These are phyloP conservation scores for Metschnikowia henanensis DNA, from an alignment of 805 yeast species.

Conservation along the genomic window DNA sequence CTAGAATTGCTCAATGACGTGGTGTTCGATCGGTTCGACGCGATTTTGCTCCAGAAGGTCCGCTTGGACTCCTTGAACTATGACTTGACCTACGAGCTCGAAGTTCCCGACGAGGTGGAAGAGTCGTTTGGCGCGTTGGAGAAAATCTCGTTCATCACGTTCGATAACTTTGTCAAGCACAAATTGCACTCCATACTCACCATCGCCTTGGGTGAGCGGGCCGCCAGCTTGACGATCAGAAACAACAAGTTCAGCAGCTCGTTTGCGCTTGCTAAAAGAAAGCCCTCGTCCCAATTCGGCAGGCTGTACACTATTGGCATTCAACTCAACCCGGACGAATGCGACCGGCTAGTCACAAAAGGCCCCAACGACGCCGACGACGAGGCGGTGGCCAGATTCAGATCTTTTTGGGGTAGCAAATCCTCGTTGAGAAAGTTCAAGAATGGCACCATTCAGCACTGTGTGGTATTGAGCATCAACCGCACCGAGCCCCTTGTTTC, in stretches of 20 bases:
- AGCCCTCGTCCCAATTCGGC: conserved; percentile 40
- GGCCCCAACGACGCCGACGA: conserved; percentile 68
- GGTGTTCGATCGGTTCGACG: conserved; percentile 79
- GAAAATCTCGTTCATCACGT: conserved; percentile 67
- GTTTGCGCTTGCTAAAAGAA: conserved; percentile 53
- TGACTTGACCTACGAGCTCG: conserved; percentile 61
- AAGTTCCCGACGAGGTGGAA: conserved; percentile 40
- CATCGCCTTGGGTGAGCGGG: conserved; percentile 57
- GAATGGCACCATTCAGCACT: conserved; percentile 87
- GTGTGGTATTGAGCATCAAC: conserved; percentile 78
- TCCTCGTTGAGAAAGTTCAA: conserved; percentile 88
- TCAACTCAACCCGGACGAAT: conserved; percentile 64
- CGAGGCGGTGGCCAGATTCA: conserved; percentile 60
- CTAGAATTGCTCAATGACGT: conserved; percentile 70
- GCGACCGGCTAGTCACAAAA: conserved; percentile 80
- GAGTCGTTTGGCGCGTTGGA: conserved; percentile 66
- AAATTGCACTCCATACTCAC: conserved; percentile 58
- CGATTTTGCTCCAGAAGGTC: conserved; percentile 67
- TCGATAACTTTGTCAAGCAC: conserved; percentile 63
- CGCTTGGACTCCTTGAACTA: conserved; percentile 55
- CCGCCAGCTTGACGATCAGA: conserved; percentile 35
- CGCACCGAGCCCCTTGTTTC: conserved; percentile 61
- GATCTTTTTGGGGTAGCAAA: conserved; percentile 85
- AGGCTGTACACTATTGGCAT: conserved; percentile 55
- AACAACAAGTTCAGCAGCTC: conserved; percentile 21